Evolutionary conservation across 1,284 basidiomycete genomes (phyloP).

Genomic region (Pseudozyma sp.): DNA sequence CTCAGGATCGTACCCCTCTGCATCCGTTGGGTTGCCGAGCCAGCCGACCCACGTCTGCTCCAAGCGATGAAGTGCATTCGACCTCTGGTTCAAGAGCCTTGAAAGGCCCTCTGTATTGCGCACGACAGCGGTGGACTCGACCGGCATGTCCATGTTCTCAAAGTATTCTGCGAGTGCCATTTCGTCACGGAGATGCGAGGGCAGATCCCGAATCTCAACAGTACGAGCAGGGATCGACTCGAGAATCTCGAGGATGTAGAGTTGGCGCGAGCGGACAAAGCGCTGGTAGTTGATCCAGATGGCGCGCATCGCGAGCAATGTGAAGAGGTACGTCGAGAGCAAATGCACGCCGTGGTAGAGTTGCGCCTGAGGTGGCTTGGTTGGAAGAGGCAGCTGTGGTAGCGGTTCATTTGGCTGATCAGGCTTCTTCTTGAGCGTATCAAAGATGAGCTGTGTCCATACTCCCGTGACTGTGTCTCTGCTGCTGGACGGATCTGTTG

Average conservation of each 20-base stretch:
- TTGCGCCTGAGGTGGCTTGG: conserved; percentile 65
- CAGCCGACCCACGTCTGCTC: conserved; percentile 87
- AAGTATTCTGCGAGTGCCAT: conserved; percentile 91
- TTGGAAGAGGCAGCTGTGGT: conserved; percentile 51
- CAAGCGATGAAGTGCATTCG: conserved; percentile 79
- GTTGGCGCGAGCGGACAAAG: conserved; percentile 90
- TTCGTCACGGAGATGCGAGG: conserved; percentile 83
- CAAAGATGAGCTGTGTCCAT: conserved; percentile 34
- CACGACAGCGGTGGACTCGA: conserved; percentile 90
- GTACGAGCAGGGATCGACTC: conserved; percentile 94
- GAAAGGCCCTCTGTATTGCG: conserved; percentile 83
- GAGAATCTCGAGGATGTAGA: conserved; percentile 91
- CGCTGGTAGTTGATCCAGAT: conserved; percentile 88
- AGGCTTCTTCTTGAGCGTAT: conserved; percentile 17
- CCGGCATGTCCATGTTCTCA: conserved; percentile 74
- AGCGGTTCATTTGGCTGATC: conserved; percentile 41
- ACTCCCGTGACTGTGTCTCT: conserved; percentile 22
- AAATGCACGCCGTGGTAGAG: conserved; percentile 77
- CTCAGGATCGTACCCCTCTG: conserved; percentile 78
- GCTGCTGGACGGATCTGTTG: conserved; percentile 15
- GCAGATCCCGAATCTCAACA: conserved; percentile 86
- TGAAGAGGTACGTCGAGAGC: conserved; percentile 92
- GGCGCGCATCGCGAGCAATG: conserved; percentile 83
- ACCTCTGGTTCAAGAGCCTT: conserved; percentile 79
- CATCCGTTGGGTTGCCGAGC: conserved; percentile 88